A percentile compares a stretch with the other conserved stretches of the same genome.
Evolutionary conservation across 75 land plant species (phyloP).

Genomic region (Larix kaempferi): DNA sequence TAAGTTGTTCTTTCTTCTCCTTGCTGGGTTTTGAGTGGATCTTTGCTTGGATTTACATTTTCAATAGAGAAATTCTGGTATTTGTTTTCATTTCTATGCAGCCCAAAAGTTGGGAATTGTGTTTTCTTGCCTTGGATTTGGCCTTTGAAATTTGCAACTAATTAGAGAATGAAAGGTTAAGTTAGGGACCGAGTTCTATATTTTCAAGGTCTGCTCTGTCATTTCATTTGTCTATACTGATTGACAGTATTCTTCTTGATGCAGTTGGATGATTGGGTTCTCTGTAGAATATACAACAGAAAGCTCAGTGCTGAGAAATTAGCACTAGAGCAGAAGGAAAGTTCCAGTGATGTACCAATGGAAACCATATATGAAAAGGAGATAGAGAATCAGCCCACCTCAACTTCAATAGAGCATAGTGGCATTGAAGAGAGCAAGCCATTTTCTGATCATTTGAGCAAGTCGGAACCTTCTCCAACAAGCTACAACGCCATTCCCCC

Average conservation of each 20-base stretch:
- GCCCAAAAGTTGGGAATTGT: background rate
- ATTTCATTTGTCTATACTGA: background rate
- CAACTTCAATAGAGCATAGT: background rate
- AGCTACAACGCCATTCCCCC: background rate
- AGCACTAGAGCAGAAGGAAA: background rate
- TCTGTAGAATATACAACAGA: conserved; percentile 8
- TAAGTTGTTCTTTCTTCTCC: background rate
- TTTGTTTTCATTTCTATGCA: too few species aligned
- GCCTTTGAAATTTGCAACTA: too few species aligned
- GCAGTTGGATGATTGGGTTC: conserved; percentile 10
- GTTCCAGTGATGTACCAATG: conserved; percentile 1
- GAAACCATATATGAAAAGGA: background rate
- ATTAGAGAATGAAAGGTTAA: background rate
- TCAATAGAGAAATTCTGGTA: background rate
- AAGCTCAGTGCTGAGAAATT: background rate
- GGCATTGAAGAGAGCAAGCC: background rate
- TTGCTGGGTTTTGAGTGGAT: background rate
- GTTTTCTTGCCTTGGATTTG: background rate
- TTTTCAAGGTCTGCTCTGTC: background rate
- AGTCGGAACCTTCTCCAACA: background rate
- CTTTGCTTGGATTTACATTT: background rate
- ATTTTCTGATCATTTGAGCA: background rate
- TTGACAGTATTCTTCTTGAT: background rate
- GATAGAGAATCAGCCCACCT: background rate
- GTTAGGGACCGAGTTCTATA: background rate